Evolutionary conservation across 768 basidiomycete species (phyloP).

Genomic region (Omphalotus guepiniiformis): DNA sequence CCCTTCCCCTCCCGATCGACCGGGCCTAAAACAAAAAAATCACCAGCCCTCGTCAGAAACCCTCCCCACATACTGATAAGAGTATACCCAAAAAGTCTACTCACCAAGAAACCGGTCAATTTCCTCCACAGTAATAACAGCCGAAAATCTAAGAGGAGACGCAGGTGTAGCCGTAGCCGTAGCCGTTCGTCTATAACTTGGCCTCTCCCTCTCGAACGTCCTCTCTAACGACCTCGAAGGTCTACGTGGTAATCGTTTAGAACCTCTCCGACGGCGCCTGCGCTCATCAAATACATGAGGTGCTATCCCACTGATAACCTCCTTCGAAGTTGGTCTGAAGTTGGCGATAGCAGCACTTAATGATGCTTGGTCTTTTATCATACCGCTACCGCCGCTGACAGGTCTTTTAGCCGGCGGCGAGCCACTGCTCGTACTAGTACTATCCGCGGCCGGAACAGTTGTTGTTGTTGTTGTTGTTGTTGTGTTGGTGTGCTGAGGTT

Average conservation of each 20-base stretch:
- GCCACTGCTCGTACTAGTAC: too few relatives aligned
- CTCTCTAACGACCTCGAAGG: background rate
- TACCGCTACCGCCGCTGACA: too few relatives aligned
- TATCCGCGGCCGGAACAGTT: too few relatives aligned
- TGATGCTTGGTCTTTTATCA: too few relatives aligned
- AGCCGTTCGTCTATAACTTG: too few relatives aligned
- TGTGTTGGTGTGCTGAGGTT: too few relatives aligned
- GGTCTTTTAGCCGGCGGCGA: too few relatives aligned
- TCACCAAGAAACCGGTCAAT: conserved; percentile 3
- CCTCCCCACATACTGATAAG: too few relatives aligned
- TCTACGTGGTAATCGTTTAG: background rate
- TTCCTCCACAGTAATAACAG: conserved; percentile 6
- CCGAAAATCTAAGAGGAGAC: conserved; percentile 3
- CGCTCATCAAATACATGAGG: conserved; percentile 42
- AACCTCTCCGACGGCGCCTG: conserved; percentile 17
- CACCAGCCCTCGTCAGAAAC: too few relatives aligned
- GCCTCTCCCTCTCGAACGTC: background rate
- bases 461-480: too few relatives aligned
- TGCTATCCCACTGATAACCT: conserved; percentile 41
- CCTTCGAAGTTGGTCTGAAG: conserved; percentile 36
- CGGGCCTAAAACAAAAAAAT: too few relatives aligned
- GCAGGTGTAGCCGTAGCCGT: background rate
- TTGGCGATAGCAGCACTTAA: conserved; percentile 28
- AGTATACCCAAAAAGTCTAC: background rate
- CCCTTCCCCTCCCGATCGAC: too few relatives aligned